Conservation (phyloP, 208 protist genomes). For the Polymyxa betae region DNA sequence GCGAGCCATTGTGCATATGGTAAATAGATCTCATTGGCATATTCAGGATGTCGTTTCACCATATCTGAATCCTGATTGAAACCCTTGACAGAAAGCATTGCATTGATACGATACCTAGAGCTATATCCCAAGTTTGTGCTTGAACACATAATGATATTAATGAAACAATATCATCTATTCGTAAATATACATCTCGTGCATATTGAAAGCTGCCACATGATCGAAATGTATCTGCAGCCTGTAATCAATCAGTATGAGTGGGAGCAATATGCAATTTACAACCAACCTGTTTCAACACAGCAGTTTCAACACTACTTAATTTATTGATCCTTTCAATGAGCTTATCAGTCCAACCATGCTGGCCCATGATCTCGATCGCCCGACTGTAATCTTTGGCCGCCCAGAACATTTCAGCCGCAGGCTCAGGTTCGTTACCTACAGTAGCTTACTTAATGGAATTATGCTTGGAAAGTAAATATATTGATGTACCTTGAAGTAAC, state of each 20-base stretch:
- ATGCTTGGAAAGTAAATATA: background rate
- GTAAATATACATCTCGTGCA: conserved; percentile 14
- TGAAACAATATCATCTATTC: conserved; percentile 3
- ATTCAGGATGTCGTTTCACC: conserved; percentile 73
- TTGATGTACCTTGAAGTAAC: conserved; percentile 15
- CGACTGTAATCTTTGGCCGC: conserved; percentile 53
- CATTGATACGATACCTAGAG: conserved; percentile 24
- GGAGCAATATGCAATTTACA: background rate
- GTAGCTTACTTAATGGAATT: background rate
- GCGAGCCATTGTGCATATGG: conserved; percentile 93
- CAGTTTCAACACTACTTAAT: background rate
- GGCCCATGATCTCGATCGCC: conserved; percentile 46
- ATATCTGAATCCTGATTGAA: background rate
- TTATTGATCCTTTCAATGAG: background rate
- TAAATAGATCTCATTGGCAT: conserved; percentile 86
- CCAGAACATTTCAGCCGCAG: conserved; percentile 55
- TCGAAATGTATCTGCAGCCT: background rate
- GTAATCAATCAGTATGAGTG: background rate
- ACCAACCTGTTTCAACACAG: background rate
- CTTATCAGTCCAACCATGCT: conserved; percentile 17
- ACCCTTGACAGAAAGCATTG: background rate
- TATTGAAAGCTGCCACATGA: background rate
- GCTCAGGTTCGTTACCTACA: conserved; percentile 19
- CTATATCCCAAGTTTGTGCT: conserved; percentile 23
- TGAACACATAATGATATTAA: conserved; percentile 11